Conservation (phyloP, 129 eudicot genomes). For the Smallanthus sonchifolius region DNA sequence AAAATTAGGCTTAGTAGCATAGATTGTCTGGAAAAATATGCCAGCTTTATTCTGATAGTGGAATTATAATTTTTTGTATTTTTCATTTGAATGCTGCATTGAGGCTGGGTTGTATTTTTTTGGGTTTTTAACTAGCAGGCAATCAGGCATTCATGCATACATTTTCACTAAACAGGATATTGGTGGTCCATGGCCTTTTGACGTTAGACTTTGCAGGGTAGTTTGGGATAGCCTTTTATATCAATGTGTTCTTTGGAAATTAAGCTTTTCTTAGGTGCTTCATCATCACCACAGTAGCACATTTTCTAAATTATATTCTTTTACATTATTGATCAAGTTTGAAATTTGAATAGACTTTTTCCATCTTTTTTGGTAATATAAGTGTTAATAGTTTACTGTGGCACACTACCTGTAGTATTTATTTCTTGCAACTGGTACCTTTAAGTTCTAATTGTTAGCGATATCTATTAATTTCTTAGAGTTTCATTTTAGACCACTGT, state of each 20-base stretch:
- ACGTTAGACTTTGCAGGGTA: background rate
- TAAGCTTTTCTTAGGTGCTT: background rate
- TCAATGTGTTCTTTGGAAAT: background rate
- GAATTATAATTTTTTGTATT: background rate
- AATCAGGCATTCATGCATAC: too few relatives aligned
- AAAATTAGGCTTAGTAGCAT: background rate
- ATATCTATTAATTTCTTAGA: background rate
- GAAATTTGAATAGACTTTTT: background rate
- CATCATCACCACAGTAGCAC: background rate
- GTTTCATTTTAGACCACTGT: background rate
- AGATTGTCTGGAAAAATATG: background rate
- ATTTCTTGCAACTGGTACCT: background rate
- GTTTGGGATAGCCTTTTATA: background rate
- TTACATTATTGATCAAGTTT: background rate
- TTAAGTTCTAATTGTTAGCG: background rate
- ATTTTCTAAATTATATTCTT: background rate
- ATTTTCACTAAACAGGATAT: too few relatives aligned
- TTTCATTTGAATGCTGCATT: background rate
- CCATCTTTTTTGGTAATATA: background rate
- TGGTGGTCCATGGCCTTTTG: slow-evolving; percentile 1
- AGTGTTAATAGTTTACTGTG: background rate
- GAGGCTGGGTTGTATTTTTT: background rate
- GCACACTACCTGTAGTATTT: background rate
- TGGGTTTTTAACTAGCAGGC: background rate
- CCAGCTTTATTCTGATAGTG: background rate